Conservation (phyloP, 768 basidiomycete species). For the Boletus subparvulus region DNA sequence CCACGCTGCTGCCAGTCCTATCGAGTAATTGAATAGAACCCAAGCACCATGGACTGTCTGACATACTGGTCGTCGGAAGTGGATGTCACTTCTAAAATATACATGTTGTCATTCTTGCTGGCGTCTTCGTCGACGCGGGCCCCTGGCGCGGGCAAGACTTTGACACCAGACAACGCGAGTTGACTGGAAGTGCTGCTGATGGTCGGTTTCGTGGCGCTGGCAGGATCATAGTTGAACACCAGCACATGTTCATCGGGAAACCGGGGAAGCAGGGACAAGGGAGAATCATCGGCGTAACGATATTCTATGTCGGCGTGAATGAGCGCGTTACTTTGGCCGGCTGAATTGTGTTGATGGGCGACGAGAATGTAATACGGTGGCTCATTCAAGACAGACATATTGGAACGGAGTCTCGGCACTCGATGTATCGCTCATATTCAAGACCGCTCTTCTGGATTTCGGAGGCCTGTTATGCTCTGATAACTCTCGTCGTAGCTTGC, state of each 20-base stretch:
- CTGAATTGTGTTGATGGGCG: slow-evolving; percentile 45
- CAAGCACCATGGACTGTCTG: not conserved
- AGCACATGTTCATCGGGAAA: slow-evolving; percentile 68
- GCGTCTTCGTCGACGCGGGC: slow-evolving; percentile 53
- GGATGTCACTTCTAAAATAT: slow-evolving; percentile 64
- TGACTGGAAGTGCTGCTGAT: slow-evolving; percentile 51
- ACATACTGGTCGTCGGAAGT: slow-evolving; percentile 47
- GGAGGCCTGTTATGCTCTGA: slow-evolving; percentile 50
- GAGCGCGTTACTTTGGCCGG: slow-evolving; percentile 38
- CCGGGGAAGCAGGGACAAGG: slow-evolving; percentile 60
- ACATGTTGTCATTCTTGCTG: slow-evolving; percentile 65
- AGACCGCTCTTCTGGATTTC: slow-evolving; percentile 52
- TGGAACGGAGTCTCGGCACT: not conserved
- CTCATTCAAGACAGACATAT: slow-evolving; percentile 15
- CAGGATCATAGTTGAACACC: slow-evolving; percentile 67
- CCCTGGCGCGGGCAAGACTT: slow-evolving; percentile 71
- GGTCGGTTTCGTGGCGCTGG: slow-evolving; percentile 37
- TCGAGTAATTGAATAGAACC: not conserved
- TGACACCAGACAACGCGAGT: slow-evolving; percentile 57
- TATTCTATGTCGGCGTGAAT: slow-evolving; percentile 76
- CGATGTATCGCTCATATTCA: slow-evolving; percentile 33
- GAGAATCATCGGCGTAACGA: slow-evolving; percentile 78
- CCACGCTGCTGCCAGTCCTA: slow-evolving; percentile 15
- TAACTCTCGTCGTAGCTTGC: slow-evolving; percentile 50
- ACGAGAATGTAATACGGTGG: slow-evolving; percentile 71